Evolutionary conservation across 169 alveolate genomes (phyloP).

Genomic region (Cyclospora cayetanensis): DNA sequence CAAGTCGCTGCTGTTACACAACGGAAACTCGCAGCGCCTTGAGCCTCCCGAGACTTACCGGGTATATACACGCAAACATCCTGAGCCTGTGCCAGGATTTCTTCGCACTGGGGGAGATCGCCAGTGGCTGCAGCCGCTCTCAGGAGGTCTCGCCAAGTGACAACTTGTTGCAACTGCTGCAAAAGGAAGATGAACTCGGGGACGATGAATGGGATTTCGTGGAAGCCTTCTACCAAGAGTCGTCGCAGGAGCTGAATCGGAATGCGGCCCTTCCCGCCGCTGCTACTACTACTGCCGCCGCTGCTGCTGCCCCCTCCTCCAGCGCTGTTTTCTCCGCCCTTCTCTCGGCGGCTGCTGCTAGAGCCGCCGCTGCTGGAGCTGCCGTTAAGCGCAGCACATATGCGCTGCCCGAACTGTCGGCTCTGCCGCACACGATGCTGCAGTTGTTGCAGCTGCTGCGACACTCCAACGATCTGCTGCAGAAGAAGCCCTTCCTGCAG

Average conservation of each 20-base stretch:
- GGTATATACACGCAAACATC: conserved; percentile 71
- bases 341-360: conserved; percentile 67
- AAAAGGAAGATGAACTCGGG: conserved; percentile 66
- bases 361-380: conserved; percentile 48
- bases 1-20: no score
- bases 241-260: conserved; percentile 54
- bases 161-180: conserved; percentile 73
- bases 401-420: conserved; percentile 56
- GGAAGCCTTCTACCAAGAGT: conserved; percentile 63
- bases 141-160: conserved; percentile 71
- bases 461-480: conserved; percentile 65
- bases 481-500: conserved; percentile 71
- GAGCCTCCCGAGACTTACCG: conserved; percentile 1
- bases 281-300: neutral
- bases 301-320: neutral
- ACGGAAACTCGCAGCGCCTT: no score
- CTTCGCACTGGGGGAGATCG: conserved; percentile 70
- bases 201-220: conserved; percentile 47
- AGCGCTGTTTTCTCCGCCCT: neutral
- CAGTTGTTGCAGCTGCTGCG: conserved; percentile 68
- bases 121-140: conserved; percentile 72
- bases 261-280: conserved; percentile 59
- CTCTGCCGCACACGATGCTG: conserved; percentile 67
- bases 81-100: conserved; percentile 68
- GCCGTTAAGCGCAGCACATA: conserved; percentile 61